Percentiles rank a stretch among this genome's conserved stretches.
Evolutionary conservation across 441 rosid genomes (phyloP).

Genomic region (Sinapis alba): DNA sequence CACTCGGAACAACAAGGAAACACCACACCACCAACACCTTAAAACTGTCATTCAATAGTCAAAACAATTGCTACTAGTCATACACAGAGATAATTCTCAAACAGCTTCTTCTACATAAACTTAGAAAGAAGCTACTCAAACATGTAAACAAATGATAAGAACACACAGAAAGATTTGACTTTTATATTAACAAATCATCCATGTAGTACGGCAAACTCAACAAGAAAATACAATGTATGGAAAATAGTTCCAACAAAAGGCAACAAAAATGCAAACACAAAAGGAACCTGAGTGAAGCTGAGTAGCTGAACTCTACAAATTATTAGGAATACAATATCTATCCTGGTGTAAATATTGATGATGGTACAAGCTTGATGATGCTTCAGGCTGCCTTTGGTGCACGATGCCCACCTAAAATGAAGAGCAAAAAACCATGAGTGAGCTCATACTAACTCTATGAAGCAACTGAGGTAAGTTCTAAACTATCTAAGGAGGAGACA

Average conservation of each 20-base stretch:
- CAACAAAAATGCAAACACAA: constrained; percentile 31
- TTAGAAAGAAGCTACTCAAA: constrained; percentile 15
- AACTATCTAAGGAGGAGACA: background rate
- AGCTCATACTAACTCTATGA: background rate
- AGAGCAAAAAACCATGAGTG: background rate
- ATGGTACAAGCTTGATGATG: constrained; percentile 31
- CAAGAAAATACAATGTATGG: constrained; percentile 25
- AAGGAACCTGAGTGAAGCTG: constrained; percentile 48
- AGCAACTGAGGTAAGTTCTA: background rate
- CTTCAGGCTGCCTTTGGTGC: constrained; percentile 52
- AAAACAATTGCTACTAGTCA: constrained; percentile 20
- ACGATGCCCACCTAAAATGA: constrained; percentile 45
- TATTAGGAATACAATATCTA: constrained; percentile 39
- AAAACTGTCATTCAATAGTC: constrained; percentile 49
- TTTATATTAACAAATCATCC: constrained; percentile 30
- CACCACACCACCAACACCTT: no score
- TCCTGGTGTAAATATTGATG: constrained; percentile 18
- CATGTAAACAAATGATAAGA: constrained; percentile 22
- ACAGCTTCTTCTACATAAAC: constrained; percentile 13
- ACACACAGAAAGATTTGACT: constrained; percentile 26
- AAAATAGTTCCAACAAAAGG: background rate
- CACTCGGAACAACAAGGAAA: no score
- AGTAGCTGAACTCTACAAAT: constrained; percentile 42
- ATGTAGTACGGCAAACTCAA: constrained; percentile 28
- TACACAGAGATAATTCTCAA: background rate